These are phyloP conservation scores for Pleurotus platypus DNA, from an alignment of 768 basidiomycete genomes.

Conservation along the genomic window DNA sequence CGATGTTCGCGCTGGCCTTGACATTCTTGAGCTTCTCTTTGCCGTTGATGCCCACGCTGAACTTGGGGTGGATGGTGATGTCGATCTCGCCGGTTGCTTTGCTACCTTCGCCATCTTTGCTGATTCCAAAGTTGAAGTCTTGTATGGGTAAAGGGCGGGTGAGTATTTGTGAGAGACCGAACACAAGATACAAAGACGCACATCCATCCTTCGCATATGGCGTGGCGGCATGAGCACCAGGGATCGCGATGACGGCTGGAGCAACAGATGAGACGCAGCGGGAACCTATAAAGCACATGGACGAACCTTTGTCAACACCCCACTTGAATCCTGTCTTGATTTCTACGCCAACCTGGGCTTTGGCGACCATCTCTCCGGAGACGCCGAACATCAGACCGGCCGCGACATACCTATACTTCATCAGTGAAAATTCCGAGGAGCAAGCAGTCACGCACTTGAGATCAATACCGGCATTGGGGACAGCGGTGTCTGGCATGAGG, in stretches of 20 bases:
- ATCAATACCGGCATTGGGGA: not conserved
- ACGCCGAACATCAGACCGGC: not conserved
- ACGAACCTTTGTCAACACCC: not conserved
- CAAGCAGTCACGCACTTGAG: not conserved
- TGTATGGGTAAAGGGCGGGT: not conserved
- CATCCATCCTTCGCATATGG: not conserved
- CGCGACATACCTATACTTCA: not conserved
- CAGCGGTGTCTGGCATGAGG: not conserved
- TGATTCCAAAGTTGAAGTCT: not conserved
- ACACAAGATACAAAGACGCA: not conserved
- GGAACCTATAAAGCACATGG: not conserved
- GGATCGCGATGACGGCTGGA: not conserved
- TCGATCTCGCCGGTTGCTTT: not conserved
- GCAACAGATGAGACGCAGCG: not conserved
- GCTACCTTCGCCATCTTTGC: not conserved
- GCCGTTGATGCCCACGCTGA: not conserved
- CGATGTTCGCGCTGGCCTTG: not conserved
- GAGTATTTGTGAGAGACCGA: not conserved
- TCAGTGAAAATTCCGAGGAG: not conserved
- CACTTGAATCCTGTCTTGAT: not conserved
- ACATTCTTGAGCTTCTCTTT: not conserved
- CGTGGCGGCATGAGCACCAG: not conserved
- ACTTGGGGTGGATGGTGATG: not conserved
- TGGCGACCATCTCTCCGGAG: not conserved
- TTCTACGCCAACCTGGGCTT: not conserved